A percentile compares a stretch with the other conserved stretches of the same genome.
These are phyloP conservation scores for Verruconis gallopava DNA, from an alignment of 2,329 filamentous ascomycete species.

Conservation along the genomic window DNA sequence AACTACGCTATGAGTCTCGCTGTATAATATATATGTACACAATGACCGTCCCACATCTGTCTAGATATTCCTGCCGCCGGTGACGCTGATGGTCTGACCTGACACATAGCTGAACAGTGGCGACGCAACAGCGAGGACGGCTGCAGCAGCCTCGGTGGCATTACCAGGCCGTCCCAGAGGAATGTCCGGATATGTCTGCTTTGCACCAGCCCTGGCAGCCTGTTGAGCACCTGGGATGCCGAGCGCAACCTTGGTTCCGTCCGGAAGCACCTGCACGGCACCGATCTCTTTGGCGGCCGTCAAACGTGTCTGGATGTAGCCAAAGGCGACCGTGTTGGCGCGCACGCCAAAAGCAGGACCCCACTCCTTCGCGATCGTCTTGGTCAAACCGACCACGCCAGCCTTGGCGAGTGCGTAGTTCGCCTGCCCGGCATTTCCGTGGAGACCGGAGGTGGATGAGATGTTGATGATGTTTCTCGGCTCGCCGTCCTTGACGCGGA, in stretches of 20 bases:
- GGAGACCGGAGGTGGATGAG: conserved; percentile 64
- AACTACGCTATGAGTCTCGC: not conserved
- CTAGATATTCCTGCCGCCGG: conserved; percentile 57
- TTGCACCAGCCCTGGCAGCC: conserved; percentile 23
- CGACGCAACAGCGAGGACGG: conserved; percentile 65
- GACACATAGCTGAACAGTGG: conserved; percentile 75
- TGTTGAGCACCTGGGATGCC: conserved; percentile 32
- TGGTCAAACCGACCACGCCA: conserved; percentile 68
- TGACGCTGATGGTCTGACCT: conserved; percentile 79
- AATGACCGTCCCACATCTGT: not conserved
- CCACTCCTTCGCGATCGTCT: conserved; percentile 87
- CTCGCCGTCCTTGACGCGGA: conserved; percentile 73
- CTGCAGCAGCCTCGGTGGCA: conserved; percentile 66
- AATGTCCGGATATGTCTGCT: conserved; percentile 48
- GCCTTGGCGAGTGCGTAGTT: conserved; percentile 84
- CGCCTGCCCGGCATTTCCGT: conserved; percentile 82
- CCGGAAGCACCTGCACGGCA: conserved; percentile 62
- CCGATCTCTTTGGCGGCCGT: conserved; percentile 78
- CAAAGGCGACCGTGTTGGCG: conserved; percentile 74
- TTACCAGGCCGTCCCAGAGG: conserved; percentile 64
- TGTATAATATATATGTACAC: not conserved
- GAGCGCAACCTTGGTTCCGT: conserved; percentile 43
- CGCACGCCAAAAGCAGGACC: conserved; percentile 71
- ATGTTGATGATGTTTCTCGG: conserved; percentile 73
- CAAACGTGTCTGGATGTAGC: conserved; percentile 64